Evolutionary conservation across 1,139 yeast species (phyloP).

Genomic region (Candida freyschussii): DNA sequence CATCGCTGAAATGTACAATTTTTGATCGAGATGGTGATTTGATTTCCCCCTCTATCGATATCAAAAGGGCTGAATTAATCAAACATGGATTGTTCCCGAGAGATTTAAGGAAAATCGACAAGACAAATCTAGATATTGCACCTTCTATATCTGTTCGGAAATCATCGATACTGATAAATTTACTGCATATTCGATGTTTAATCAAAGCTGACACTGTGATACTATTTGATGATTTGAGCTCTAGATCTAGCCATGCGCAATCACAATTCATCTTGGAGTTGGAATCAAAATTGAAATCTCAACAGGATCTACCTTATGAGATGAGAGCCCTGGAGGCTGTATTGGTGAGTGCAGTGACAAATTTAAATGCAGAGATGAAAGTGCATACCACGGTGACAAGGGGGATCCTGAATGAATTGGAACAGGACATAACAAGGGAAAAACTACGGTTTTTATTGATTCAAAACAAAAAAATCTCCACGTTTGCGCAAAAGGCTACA

Average conservation of each 20-base stretch:
- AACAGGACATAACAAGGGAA: conserved; percentile 64
- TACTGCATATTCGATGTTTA: conserved; percentile 66
- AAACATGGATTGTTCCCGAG: conserved; percentile 61
- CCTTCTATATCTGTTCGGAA: conserved; percentile 65
- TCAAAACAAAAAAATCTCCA: conserved; percentile 59
- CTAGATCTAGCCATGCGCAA: conserved; percentile 37
- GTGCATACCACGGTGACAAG: conserved; percentile 70
- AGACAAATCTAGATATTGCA: conserved; percentile 58
- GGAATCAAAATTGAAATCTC: conserved; percentile 39
- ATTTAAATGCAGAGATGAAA: conserved; percentile 79
- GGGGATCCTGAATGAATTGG: conserved; percentile 56
- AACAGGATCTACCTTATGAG: conserved; percentile 47
- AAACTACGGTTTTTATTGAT: conserved; percentile 62
- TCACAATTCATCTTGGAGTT: conserved; percentile 45
- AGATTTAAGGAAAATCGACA: conserved; percentile 71
- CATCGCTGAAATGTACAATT: conserved; percentile 46
- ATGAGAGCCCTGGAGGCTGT: conserved; percentile 87
- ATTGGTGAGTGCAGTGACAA: conserved; percentile 74
- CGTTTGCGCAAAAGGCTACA: conserved; percentile 62
- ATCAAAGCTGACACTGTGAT: conserved; percentile 60
- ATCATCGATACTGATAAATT: conserved; percentile 57
- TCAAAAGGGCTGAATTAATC: conserved; percentile 49
- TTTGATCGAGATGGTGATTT: conserved; percentile 55
- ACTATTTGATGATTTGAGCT: conserved; percentile 57
- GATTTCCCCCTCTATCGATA: conserved; percentile 50